Conservation (phyloP, 768 basidiomycete genomes). For the Cubamyces lactineus region DNA sequence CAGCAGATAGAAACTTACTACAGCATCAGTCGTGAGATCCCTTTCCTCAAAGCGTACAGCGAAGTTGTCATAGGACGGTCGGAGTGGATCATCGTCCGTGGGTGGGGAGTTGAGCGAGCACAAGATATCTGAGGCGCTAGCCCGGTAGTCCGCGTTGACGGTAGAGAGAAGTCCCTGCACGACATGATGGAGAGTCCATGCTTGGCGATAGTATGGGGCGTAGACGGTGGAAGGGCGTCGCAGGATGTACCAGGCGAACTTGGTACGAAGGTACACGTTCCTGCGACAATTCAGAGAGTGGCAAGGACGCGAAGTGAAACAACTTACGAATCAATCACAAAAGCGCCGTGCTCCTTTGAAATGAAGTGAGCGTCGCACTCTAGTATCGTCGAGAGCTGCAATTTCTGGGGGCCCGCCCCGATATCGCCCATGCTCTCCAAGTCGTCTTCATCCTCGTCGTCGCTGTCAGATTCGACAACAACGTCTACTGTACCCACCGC, state of each 20-base stretch:
- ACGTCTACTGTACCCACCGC: conserved; percentile 44
- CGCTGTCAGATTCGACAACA: conserved; percentile 40
- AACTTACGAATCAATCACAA: conserved; percentile 49
- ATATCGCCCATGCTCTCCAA: conserved; percentile 20
- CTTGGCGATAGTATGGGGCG: conserved; percentile 44
- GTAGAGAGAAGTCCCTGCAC: conserved; percentile 41
- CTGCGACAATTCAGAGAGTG: conserved; percentile 39
- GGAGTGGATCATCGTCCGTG: background rate
- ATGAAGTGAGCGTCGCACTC: conserved; percentile 53
- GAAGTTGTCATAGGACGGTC: background rate
- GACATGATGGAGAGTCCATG: conserved; percentile 55
- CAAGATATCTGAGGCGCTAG: background rate
- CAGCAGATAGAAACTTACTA: background rate
- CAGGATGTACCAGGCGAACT: conserved; percentile 73
- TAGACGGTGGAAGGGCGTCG: conserved; percentile 52
- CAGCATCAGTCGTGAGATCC: background rate
- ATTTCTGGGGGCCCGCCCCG: conserved; percentile 30
- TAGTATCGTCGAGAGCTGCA: conserved; percentile 48
- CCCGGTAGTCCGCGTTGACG: background rate
- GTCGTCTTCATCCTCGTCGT: conserved; percentile 33
- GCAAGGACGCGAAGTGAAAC: background rate
- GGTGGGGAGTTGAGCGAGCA: background rate
- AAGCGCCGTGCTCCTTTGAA: conserved; percentile 26
- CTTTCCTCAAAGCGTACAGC: background rate
- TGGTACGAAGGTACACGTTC: conserved; percentile 65